A percentile compares a stretch with the other conserved stretches of the same genome.
Conservation (phyloP, 163 green algal genomes). For the Scenedesmus sp. region DNA sequence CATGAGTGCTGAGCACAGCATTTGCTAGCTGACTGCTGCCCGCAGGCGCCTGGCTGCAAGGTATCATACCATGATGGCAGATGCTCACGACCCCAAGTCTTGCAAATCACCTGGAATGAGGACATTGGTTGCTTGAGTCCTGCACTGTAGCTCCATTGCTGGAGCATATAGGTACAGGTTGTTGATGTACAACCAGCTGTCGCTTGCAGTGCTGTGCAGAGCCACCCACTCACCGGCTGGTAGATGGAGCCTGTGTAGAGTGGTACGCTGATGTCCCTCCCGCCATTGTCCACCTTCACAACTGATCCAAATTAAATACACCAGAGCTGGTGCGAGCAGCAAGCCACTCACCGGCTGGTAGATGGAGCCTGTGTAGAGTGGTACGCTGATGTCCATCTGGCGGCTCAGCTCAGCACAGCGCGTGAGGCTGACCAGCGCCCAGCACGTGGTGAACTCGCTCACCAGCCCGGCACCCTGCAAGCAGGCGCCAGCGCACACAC, state of each 20-base stretch:
- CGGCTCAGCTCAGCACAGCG: slow-evolving; percentile 53
- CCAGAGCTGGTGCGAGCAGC: neutral
- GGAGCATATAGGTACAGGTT: too few relatives aligned
- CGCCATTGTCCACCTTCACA: slow-evolving; percentile 32
- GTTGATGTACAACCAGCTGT: too few relatives aligned
- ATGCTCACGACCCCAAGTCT: too few relatives aligned
- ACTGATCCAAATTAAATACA: neutral
- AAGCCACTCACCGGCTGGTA: slow-evolving; percentile 58
- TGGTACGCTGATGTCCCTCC: slow-evolving; percentile 61
- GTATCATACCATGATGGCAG: too few relatives aligned
- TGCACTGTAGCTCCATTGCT: too few relatives aligned
- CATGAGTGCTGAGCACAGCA: too few relatives aligned
- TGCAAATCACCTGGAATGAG: too few relatives aligned
- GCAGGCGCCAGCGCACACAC: neutral
- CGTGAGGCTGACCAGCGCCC: slow-evolving; percentile 66
- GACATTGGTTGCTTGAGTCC: too few relatives aligned
- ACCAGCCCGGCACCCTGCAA: slow-evolving; percentile 63
- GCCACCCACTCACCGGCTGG: slow-evolving; percentile 49
- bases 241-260: slow-evolving; percentile 71
- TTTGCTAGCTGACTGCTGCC: too few relatives aligned
- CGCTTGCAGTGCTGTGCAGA: too few relatives aligned
- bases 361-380: slow-evolving; percentile 68
- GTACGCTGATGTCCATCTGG: slow-evolving; percentile 64
- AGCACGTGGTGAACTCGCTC: slow-evolving; percentile 67
- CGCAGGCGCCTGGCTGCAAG: too few relatives aligned